Evolutionary conservation across 257 asterid genomes (phyloP).

Genomic region (Solanum neorickii): DNA sequence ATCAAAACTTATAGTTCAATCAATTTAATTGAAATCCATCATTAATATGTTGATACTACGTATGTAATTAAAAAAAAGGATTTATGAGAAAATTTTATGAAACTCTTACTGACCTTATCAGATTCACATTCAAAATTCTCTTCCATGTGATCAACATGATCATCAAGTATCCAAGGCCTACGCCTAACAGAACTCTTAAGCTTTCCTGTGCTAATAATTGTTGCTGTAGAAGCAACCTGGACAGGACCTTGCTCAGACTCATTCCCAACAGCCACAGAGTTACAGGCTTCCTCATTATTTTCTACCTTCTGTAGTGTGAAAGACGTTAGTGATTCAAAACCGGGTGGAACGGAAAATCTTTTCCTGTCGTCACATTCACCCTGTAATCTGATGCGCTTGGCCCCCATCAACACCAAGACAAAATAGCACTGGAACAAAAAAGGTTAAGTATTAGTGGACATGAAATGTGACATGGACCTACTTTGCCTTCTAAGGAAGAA

Average conservation of each 20-base stretch:
- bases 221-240: constrained; percentile 7
- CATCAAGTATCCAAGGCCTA: constrained; percentile 44
- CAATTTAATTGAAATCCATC: not conserved
- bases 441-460: not conserved
- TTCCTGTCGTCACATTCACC: constrained; percentile 2
- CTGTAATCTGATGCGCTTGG: constrained; percentile 5
- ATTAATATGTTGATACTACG: not conserved
- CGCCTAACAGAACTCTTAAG: constrained; percentile 20
- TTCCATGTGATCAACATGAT: constrained; percentile 5
- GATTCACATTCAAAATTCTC: constrained; percentile 17
- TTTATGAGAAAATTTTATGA: not conserved
- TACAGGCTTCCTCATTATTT: constrained; percentile 5
- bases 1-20: not conserved
- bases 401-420: constrained; percentile 29
- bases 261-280: constrained; percentile 6
- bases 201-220: constrained; percentile 18
- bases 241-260: constrained; percentile 6
- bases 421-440: not conserved
- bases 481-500: not conserved
- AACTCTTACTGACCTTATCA: constrained; percentile 24
- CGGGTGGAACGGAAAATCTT: constrained; percentile 59
- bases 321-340: constrained; percentile 52
- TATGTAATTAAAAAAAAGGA: not conserved
- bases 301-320: constrained; percentile 33
- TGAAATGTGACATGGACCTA: not conserved